Conservation (phyloP, 2,329 filamentous ascomycete genomes). For the Ophiostoma perfectum region DNA sequence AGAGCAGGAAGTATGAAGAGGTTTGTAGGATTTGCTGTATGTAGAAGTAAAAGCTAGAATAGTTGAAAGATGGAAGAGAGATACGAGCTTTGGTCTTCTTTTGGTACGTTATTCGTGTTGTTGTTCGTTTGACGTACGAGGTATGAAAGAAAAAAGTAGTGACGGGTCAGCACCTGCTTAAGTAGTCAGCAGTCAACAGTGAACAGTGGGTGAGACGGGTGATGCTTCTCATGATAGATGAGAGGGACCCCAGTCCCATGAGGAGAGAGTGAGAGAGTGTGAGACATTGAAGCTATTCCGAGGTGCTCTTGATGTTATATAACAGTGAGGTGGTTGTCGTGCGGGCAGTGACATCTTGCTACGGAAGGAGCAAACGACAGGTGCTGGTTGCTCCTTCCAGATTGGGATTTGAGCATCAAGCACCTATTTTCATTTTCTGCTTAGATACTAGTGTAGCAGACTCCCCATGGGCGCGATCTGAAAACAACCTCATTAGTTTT, state of each 20-base stretch:
- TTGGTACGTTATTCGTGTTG: background rate
- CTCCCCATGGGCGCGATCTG: too few species aligned
- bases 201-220: background rate
- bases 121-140: background rate
- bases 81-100: too few species aligned
- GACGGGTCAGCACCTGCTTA: background rate
- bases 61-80: too few species aligned
- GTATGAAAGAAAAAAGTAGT: background rate
- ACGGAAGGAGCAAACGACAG: background rate
- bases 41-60: too few species aligned
- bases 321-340: background rate
- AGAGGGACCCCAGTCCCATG: background rate
- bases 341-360: background rate
- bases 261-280: background rate
- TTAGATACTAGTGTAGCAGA: background rate
- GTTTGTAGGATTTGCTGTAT: too few species aligned
- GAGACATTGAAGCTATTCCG: slow-evolving; percentile 4
- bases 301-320: background rate
- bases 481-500: too few species aligned
- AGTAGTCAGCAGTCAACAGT: background rate
- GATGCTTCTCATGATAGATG: background rate
- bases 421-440: background rate
- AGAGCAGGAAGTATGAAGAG: too few species aligned
- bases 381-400: background rate
- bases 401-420: background rate